Base-by-base conservation (phyloP, 2,329 filamentous ascomycete species). In the Lasiodiplodia gonubiensis region DNA sequence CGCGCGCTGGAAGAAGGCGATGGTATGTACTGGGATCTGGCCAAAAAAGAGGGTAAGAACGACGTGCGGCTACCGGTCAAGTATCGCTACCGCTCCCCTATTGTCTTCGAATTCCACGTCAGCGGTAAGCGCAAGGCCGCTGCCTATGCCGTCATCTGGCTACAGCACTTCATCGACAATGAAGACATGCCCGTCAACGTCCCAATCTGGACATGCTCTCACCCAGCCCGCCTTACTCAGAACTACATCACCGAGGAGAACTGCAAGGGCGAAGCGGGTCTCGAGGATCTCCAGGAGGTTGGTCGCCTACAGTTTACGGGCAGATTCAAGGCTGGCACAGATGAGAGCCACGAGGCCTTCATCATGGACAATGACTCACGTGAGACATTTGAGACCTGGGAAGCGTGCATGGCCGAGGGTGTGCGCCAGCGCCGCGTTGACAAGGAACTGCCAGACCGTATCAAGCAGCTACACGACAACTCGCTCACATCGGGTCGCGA, bases 371-470 rank as follows among this genome's bases (percentile, higher is more conserved):
- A 97, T 74, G 89, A 97, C 76, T 90, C 91, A 1, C 90, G 94
- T 37, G 95, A 98, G 82, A 97, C 94, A 0, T 97, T 92, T 70
- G 94, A 98, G 80, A 92, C 91, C 0, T 98, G 94, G 93, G 93
- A 97, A 78, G 92, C 93, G 0, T 97, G 94, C 77, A 88, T 91
- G 49, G 89, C 93, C 0, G 94, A 98, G 78, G 94, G 94, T 14
- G 92, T 97, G 0, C 88, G 95, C 2, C 80, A 84, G 16, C 86
- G 89, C 66, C 86, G 88, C 33, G 92, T 97, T 0, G 82, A 86
- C 11, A 86, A 89, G 27, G 90, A 96, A 73, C 83, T 97, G 0
- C 92, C 93, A 0, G 87, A 89, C 0, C 80, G 86, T 12, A 85
- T 94, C 0, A 88, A 91, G 77, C 85, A 90, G 72, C 83, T 97